Evolutionary conservation across 768 basidiomycete species (phyloP).

Genomic region (Leucocoprinus sp.): DNA sequence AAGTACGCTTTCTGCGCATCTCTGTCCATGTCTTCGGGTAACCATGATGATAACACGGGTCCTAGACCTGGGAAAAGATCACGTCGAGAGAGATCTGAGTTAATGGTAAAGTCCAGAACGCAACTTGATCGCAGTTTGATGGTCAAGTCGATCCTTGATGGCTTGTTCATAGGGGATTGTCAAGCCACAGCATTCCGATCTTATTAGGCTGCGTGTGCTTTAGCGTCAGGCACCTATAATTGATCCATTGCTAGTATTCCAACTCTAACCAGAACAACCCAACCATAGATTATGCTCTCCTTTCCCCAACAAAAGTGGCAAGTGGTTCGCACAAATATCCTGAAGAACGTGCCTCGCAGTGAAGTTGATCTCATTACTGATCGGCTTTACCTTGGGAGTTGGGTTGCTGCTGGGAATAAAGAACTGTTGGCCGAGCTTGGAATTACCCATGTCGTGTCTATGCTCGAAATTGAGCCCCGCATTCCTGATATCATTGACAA

Average conservation of each 20-base stretch:
- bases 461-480: slow-evolving; percentile 42
- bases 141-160: no score
- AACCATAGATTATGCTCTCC: slow-evolving; percentile 30
- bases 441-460: slow-evolving; percentile 67
- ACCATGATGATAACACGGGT: background rate
- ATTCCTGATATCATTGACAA: slow-evolving; percentile 37
- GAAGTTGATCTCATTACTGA: slow-evolving; percentile 32
- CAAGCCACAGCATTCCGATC: no score
- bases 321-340: slow-evolving; percentile 12
- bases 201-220: no score
- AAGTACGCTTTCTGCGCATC: background rate
- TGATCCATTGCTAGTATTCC: no score
- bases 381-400: slow-evolving; percentile 58
- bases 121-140: no score
- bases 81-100: background rate
- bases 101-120: no score
- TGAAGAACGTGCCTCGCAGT: slow-evolving; percentile 13
- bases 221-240: background rate
- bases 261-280: no score
- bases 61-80: background rate
- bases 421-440: slow-evolving; percentile 45
- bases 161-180: no score
- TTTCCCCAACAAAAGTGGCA: slow-evolving; percentile 27
- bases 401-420: slow-evolving; percentile 42
- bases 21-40: background rate